Conservation (phyloP, 345 rosid species). For the Eutrema yunnanense region DNA sequence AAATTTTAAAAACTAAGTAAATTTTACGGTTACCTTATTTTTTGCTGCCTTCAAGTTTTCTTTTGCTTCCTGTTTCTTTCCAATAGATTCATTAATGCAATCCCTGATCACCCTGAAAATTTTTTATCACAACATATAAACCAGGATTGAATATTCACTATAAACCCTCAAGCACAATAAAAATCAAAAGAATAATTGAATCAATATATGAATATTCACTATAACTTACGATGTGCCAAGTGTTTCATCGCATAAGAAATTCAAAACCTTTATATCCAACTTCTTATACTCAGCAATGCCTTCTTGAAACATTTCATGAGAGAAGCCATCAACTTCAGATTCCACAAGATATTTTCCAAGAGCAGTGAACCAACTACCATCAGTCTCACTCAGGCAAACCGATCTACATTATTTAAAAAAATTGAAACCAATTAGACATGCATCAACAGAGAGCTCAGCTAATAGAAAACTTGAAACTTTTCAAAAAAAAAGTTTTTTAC, state of each 20-base stretch:
- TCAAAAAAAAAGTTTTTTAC: conserved; percentile 33
- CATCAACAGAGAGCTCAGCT: neutral
- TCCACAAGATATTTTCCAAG: conserved; percentile 39
- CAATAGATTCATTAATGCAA: conserved; percentile 50
- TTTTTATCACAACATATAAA: neutral
- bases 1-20: neutral
- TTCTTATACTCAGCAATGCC: conserved; percentile 40
- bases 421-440: neutral
- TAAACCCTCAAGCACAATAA: neutral
- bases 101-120: conserved; percentile 34
- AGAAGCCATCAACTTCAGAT: conserved; percentile 35
- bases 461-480: neutral
- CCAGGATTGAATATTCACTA: too few relatives aligned
- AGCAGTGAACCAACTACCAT: conserved; percentile 52
- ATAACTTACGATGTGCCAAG: conserved; percentile 54
- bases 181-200: neutral
- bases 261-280: conserved; percentile 44
- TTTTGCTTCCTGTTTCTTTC: conserved; percentile 42
- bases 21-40: conserved; percentile 43
- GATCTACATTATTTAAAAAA: conserved; percentile 35
- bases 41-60: conserved; percentile 47
- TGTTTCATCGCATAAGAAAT: conserved; percentile 60
- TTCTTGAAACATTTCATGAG: conserved; percentile 26
- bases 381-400: conserved; percentile 37
- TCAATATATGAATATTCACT: neutral